phyloP scores from a whole-genome alignment of 106 monocot genomes.

The Xerophyta viscosa region DNA sequence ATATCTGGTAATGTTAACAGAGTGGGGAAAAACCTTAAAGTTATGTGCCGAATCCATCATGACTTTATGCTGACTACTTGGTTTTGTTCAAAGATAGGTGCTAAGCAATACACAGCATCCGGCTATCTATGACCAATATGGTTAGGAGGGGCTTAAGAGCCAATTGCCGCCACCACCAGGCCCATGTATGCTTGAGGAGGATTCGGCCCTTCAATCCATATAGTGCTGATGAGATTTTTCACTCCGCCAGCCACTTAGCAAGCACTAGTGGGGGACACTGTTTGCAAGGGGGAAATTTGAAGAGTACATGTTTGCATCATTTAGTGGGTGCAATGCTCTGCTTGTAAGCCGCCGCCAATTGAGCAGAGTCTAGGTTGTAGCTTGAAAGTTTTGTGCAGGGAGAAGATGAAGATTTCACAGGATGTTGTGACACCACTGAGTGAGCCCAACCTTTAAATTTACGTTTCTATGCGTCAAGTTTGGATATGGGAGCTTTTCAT shows the following conservation, averaged over 20 bases:
- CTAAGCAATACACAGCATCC: conserved; percentile 59
- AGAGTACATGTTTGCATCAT: conserved; percentile 20
- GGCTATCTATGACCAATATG: conserved; percentile 56
- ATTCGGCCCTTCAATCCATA: conserved; percentile 33
- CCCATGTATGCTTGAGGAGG: too few relatives aligned
- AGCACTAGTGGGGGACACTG: too few relatives aligned
- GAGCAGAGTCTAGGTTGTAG: conserved; percentile 33
- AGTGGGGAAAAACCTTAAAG: too few relatives aligned
- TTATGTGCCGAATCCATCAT: too few relatives aligned
- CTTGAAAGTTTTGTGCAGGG: conserved; percentile 48
- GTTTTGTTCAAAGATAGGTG: conserved; percentile 21
- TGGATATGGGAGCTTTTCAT: too few relatives aligned
- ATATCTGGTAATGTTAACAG: too few relatives aligned
- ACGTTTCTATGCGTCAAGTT: too few relatives aligned
- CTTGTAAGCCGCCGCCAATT: conserved; percentile 24
- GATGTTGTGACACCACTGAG: conserved; percentile 33
- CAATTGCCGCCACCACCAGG: conserved; percentile 28
- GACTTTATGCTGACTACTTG: background rate
- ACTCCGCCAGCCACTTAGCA: too few relatives aligned
- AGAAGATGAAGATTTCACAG: conserved; percentile 64
- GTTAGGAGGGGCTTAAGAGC: conserved; percentile 56
- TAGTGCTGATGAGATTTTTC: conserved; percentile 52
- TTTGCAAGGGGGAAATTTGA: conserved; percentile 7
- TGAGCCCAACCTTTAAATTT: conserved; percentile 20
- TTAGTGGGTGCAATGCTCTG: conserved; percentile 7